Evolutionary conservation across 2,329 filamentous ascomycete genomes (phyloP), one percentile per base, ranked within the genome.

Genomic region (Scedosporium apiospermum): DNA sequence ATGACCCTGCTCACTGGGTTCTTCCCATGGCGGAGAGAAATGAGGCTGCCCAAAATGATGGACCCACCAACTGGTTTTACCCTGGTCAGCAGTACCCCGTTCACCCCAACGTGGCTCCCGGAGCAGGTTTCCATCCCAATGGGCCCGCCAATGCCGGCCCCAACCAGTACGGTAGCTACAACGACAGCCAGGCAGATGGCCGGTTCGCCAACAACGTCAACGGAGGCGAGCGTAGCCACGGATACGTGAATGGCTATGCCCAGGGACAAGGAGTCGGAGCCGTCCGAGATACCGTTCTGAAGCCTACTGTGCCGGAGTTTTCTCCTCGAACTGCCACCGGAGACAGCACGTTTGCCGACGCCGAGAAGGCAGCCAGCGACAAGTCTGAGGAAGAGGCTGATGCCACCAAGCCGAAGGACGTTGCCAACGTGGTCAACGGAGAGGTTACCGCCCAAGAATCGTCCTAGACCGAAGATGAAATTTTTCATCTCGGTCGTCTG

Each of bases 1-100:
- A 91, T 21, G 86, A 85, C 27, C 97, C 92, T 91, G 81, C 88
- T 67, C 85, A 87, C 67, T 98, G 91, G 80, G 83, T 97, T 21
- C 76, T 96, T 64, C 82, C 84, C 1, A 80, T 87, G 70, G 82
- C 87, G 12, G 84, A 91, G 65, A 88, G 93, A 65, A 86, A 92
- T 67, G 80, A 86, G 51, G 81, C 84, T 21, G 90, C 90, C 46
- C 90, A 88, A 71, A 89, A 89, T 68, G 83, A 88, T 18, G 92
- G 92, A 3, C 83, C 82, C 34, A 71, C 73, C 53, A 77, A 73
- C 49, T 74, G 70, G 64, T 70, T 69, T 61, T 70, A 71, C 10
- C 55, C 61, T 9, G 57, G 23, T 10, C 55, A 46, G 38, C 60
- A 62, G 41, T 62, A 62, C 34, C 23, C 60, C 18, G 49, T 42